These are phyloP conservation scores for Musa acuminata DNA, from an alignment of 176 grass and related monocot species.

Conservation along the genomic window DNA sequence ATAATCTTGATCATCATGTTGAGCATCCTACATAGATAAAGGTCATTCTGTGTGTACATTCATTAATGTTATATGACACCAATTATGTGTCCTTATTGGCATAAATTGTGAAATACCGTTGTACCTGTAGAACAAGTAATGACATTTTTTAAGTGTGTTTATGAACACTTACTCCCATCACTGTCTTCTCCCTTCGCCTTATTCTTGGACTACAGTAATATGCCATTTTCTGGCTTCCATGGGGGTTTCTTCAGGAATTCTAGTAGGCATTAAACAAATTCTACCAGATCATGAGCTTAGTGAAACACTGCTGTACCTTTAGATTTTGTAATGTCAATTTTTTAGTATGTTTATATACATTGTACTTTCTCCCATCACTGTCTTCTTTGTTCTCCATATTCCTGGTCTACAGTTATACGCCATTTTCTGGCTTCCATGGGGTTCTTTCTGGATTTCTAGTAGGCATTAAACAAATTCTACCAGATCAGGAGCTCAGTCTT, in stretches of 20 bases:
- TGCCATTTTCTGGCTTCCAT: constrained; percentile 88
- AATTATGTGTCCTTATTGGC: too few relatives aligned
- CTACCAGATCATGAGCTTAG: constrained; percentile 80
- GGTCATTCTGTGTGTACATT: background rate
- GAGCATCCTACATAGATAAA: background rate
- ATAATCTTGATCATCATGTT: background rate
- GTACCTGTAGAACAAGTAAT: too few relatives aligned
- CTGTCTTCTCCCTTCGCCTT: background rate
- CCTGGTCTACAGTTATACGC: constrained; percentile 59
- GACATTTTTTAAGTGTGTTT: background rate
- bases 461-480: constrained; percentile 88
- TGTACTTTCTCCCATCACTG: background rate
- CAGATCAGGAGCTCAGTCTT: constrained; percentile 66
- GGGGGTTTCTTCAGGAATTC: constrained; percentile 72
- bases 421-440: constrained; percentile 93
- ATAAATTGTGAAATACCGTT: too few relatives aligned
- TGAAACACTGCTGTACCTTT: too few relatives aligned
- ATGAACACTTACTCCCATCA: background rate
- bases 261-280: constrained; percentile 91
- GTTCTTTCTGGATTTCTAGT: constrained; percentile 84
- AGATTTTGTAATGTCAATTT: too few relatives aligned
- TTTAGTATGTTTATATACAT: background rate
- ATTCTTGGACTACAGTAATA: constrained; percentile 46
- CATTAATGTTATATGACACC: background rate
- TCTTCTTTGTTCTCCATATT: background rate